Evolutionary conservation across 352 stramenopile species (phyloP).

Genomic region (Globisporangium iwayamae): DNA sequence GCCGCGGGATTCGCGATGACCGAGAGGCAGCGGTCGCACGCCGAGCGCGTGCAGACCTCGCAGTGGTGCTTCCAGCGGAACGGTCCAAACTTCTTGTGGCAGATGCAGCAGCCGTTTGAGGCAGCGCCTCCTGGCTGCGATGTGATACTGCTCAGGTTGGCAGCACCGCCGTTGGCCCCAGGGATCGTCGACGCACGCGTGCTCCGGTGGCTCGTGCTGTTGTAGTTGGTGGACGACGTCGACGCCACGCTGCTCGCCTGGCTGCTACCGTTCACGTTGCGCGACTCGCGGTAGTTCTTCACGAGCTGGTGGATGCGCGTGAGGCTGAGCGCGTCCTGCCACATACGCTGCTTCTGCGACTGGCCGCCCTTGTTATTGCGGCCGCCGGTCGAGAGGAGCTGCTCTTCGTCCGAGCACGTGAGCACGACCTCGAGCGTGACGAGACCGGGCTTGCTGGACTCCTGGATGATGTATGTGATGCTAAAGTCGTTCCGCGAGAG

Average conservation of each 20-base stretch:
- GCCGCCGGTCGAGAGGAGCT: background rate
- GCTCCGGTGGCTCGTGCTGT: background rate
- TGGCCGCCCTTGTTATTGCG: slow-evolving; percentile 18
- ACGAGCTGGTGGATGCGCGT: slow-evolving; percentile 57
- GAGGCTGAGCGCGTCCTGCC: slow-evolving; percentile 51
- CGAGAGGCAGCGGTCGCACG: slow-evolving; percentile 66
- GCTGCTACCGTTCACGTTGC: background rate
- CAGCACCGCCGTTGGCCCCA: slow-evolving; percentile 13
- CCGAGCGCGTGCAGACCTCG: slow-evolving; percentile 47
- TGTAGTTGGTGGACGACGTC: slow-evolving; percentile 1
- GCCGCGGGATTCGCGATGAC: slow-evolving; percentile 50
- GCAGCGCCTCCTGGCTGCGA: slow-evolving; percentile 16
- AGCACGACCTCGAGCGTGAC: slow-evolving; percentile 67
- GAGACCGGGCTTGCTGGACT: slow-evolving; percentile 22
- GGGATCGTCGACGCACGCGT: slow-evolving; percentile 3
- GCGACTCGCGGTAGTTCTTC: slow-evolving; percentile 35
- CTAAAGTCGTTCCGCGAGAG: slow-evolving; percentile 45
- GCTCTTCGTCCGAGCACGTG: slow-evolving; percentile 36
- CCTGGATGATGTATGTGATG: slow-evolving; percentile 74
- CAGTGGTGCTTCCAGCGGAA: slow-evolving; percentile 77
- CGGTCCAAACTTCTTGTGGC: slow-evolving; percentile 57
- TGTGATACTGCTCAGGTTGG: slow-evolving; percentile 15
- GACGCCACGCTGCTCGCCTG: slow-evolving; percentile 2
- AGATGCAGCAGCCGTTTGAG: slow-evolving; percentile 40
- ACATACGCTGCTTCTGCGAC: slow-evolving; percentile 44